Percentiles rank a stretch among this genome's conserved stretches.
These are phyloP conservation scores for Pichia sp. DNA, from an alignment of 1,139 yeast species.

Conservation along the genomic window DNA sequence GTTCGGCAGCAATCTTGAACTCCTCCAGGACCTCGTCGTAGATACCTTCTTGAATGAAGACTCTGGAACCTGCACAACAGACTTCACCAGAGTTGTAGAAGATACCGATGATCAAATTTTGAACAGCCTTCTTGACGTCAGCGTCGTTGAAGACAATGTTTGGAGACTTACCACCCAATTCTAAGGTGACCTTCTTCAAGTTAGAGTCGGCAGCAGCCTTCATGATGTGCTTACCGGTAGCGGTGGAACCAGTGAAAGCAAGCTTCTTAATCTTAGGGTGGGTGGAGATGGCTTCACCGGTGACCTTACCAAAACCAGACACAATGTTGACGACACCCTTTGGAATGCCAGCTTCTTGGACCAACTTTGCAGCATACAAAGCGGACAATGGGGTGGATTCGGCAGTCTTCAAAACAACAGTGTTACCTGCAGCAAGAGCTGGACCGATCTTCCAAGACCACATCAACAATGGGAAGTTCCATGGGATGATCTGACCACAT, in stretches of 20 bases:
- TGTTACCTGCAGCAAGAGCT: slow-evolving; percentile 77
- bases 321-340: slow-evolving; percentile 75
- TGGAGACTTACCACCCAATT: slow-evolving; percentile 85
- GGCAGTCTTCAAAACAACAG: slow-evolving; percentile 70
- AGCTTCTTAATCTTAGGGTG: slow-evolving; percentile 72
- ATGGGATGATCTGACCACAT: slow-evolving; percentile 85
- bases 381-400: slow-evolving; percentile 78
- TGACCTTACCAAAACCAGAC: slow-evolving; percentile 69
- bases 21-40: slow-evolving; percentile 61
- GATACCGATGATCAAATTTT: slow-evolving; percentile 56
- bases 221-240: slow-evolving; percentile 69
- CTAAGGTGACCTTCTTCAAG: slow-evolving; percentile 76
- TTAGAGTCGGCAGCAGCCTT: slow-evolving; percentile 59
- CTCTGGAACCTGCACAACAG: slow-evolving; percentile 83
- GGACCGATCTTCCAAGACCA: slow-evolving; percentile 80
- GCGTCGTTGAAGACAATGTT: slow-evolving; percentile 73
- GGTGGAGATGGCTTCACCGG: slow-evolving; percentile 67
- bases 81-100: slow-evolving; percentile 84
- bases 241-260: slow-evolving; percentile 83
- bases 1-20: slow-evolving; percentile 55
- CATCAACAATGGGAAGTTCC: slow-evolving; percentile 87
- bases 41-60: slow-evolving; percentile 69
- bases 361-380: slow-evolving; percentile 56
- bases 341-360: slow-evolving; percentile 72
- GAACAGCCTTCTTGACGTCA: slow-evolving; percentile 58